These are phyloP conservation scores for Parastagonospora avenae DNA, from an alignment of 2,329 filamentous ascomycete species.

Conservation along the genomic window DNA sequence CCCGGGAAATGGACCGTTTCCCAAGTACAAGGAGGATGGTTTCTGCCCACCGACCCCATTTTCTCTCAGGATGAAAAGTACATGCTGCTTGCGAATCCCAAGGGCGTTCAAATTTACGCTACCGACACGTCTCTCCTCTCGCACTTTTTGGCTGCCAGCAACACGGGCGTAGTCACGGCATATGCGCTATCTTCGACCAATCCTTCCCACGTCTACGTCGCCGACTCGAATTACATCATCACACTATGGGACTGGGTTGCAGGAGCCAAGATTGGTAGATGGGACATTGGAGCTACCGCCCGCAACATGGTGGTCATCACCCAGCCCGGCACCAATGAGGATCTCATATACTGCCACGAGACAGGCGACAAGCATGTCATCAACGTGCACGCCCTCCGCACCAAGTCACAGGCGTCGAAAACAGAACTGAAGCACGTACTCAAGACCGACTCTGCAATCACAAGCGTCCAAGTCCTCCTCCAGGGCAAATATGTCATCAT, in stretches of 20 bases:
- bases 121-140: conserved; percentile 79
- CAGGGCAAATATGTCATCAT: conserved; percentile 65
- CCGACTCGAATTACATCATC: conserved; percentile 57
- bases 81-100: conserved; percentile 75
- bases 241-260: conserved; percentile 64
- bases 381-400: conserved; percentile 42
- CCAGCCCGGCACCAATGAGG: conserved; percentile 34
- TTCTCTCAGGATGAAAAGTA: conserved; percentile 64
- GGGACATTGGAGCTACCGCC: conserved; percentile 49
- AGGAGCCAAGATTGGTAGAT: conserved; percentile 50
- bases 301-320: conserved; percentile 38
- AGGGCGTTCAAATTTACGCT: conserved; percentile 80
- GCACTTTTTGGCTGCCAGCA: conserved; percentile 65
- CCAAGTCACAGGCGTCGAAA: conserved; percentile 29
- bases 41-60: conserved; percentile 61
- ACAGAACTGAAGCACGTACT: conserved; percentile 45
- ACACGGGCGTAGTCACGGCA: conserved; percentile 53
- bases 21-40: conserved; percentile 59
- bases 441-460: conserved; percentile 45
- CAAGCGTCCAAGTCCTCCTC: conserved; percentile 52
- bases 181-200: conserved; percentile 59
- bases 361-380: conserved; percentile 47
- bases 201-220: conserved; percentile 59
- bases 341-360: conserved; percentile 49
- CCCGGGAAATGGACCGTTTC: conserved; percentile 46